Base-by-base conservation (phyloP, 257 asterid genomes). In the Ocimum tenuiflorum region DNA sequence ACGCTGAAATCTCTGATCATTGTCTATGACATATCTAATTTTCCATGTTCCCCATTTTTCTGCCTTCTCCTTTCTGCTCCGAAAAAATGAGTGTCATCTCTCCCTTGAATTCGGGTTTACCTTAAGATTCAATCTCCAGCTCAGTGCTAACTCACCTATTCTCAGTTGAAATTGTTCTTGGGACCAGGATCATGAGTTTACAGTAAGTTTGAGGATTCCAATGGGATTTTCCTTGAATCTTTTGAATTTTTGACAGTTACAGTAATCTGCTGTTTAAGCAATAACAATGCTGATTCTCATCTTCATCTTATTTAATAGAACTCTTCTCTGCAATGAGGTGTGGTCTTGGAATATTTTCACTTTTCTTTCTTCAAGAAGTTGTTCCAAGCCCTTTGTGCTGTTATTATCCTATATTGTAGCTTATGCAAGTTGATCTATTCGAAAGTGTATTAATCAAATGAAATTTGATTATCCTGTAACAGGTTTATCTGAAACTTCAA, bases 401-500 rank as follows among this genome's bases (percentile, higher is more conserved):
- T 61, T 18, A 18, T 47, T 46, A 42, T n/a, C 35, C 49, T 39
- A 67, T 59, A 9, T 46, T n/a, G 35, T 17, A 23, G 57, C 45
- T 23, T 43, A 50, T 72, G 52, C 48, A 69, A 24, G 6, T 14
- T 72, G 66, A 7, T 73, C 13, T 14, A 9, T 54, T 18, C 35
- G 3, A 35, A n/a, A 59, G 33, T 55, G 10, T 56, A 47, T 50
- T 62, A 62, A 27, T n/a, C n/a, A 3, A 19, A 29, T 57, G 73
- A 50, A 24, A 50, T 39, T 71, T 70, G 75, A 17, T 70, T 52
- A 31, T 72, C 39, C 64, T 65, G 18, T 79, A 67, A 65, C 76
- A 92, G 99, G 84, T 94, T 43, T 86, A 94, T 83, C 81, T 94
- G 75, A 87, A 88, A 65, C 80, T 89, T 76, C 99, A 87, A 86